Base-by-base conservation (phyloP, 257 asterid species). In the Knoxia roxburghii region DNA sequence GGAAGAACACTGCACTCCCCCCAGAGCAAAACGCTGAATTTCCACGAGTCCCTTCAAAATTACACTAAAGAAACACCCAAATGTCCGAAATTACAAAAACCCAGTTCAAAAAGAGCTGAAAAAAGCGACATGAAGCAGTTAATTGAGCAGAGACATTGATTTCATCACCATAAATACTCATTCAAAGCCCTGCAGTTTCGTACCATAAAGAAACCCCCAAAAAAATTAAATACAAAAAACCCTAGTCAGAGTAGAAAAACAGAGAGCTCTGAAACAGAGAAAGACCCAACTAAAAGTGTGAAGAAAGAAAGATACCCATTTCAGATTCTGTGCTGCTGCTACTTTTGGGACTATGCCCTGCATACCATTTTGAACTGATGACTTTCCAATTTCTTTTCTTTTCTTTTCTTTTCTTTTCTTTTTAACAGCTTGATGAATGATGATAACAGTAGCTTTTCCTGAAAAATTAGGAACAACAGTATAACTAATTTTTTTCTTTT, bases 261-360 rank as follows among this genome's bases (percentile, higher is more conserved):
- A n/a, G 68, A 71, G 70, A 78, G 41, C 66, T 50, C 76, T 74
- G 77, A 69, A 79, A 70, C 65, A 73, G 53, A 79, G 65, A 73
- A 41, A 50, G 74, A 54, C 52, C 67, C 53, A 65, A 64, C 75
- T 58, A 68, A 79, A 76, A 69, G 76, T 59, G 58, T 60, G 79
- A 64, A 57, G 55, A 68, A 55, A 70, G 70, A 72, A 69, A 69
- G 76, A 65, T 65, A 74, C 82, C 80, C 41, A 59, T 50, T 68
- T 68, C 75, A 80, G 78, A 67, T 59, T 75, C 73, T 73, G 39
- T 60, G 72, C 69, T 18, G 75, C 75, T 26, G 54, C 70, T 70
- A 73, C 75, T 76, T 76, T 76, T 76, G 24, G 65, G 56, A 45
- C 68, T 68, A 72, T 37, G 21, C n/a, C 39, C 67, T 59, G 45